Evolutionary conservation across 2,329 filamentous ascomycete genomes (phyloP).

Genomic region (Fusarium sp.): DNA sequence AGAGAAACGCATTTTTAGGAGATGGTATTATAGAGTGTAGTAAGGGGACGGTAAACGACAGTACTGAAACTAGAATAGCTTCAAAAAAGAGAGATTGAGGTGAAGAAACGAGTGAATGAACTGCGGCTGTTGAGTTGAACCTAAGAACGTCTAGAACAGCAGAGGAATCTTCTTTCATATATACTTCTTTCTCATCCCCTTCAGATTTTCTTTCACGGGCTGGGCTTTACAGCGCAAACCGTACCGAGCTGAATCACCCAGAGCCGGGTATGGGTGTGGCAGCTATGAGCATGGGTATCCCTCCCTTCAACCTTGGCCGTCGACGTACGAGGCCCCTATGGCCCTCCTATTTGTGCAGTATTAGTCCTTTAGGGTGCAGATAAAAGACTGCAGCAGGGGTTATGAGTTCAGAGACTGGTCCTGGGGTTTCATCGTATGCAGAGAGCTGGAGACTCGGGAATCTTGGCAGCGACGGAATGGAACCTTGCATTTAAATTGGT

Average conservation of each 20-base stretch:
- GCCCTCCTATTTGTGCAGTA: not conserved
- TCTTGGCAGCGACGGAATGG: not conserved
- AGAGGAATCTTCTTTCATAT: constrained; percentile 19
- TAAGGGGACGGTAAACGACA: constrained; percentile 8
- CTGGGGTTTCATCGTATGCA: constrained; percentile 10
- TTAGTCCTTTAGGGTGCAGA: not conserved
- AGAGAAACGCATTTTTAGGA: constrained; percentile 14
- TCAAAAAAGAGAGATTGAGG: constrained; percentile 12
- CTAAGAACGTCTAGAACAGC: not conserved
- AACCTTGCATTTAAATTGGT: not conserved
- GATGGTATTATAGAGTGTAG: not conserved
- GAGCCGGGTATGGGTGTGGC: constrained; percentile 1
- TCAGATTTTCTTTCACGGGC: not conserved
- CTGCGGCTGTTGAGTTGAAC: constrained; percentile 9
- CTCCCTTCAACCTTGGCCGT: not conserved
- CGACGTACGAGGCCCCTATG: constrained; percentile 1
- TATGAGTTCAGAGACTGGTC: not conserved
- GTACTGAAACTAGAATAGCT: constrained; percentile 10
- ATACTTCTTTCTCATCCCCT: constrained; percentile 1
- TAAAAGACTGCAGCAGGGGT: not conserved
- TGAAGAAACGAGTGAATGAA: constrained; percentile 12
- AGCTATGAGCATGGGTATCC: not conserved
- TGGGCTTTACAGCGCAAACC: not conserved
- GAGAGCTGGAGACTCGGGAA: not conserved
- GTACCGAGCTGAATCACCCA: not conserved